Percentiles rank a stretch among this genome's conserved stretches.
Conservation (phyloP, 805 yeast genomes). For the Starmerella potacharoeniae region DNA sequence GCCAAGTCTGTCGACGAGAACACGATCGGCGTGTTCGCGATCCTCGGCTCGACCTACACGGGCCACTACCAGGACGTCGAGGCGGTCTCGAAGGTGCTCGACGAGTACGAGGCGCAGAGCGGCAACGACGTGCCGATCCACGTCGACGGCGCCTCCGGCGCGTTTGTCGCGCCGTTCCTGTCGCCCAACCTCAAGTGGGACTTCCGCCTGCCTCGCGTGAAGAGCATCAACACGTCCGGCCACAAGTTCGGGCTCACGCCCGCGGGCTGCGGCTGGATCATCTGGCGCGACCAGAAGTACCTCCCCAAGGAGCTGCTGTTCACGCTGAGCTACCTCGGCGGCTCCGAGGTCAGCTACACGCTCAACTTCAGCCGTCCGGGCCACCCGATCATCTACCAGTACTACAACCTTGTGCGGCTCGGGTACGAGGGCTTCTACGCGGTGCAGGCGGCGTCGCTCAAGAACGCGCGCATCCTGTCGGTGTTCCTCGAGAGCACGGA, state of each 20-base stretch:
- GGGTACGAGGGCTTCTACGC: constrained; percentile 64
- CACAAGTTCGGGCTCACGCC: constrained; percentile 87
- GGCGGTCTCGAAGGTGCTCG: constrained; percentile 50
- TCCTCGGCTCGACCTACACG: constrained; percentile 84
- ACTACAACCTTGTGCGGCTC: constrained; percentile 60
- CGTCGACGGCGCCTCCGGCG: constrained; percentile 92
- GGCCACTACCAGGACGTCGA: constrained; percentile 80
- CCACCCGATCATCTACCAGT: constrained; percentile 79
- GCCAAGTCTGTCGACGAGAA: constrained; percentile 69
- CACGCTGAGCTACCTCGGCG: constrained; percentile 74
- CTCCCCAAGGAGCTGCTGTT: constrained; percentile 66
- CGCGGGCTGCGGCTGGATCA: constrained; percentile 87
- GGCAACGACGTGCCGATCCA: constrained; percentile 71
- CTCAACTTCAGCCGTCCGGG: constrained; percentile 90
- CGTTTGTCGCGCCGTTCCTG: constrained; percentile 72
- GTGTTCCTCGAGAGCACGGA: constrained; percentile 51
- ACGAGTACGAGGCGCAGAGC: constrained; percentile 52
- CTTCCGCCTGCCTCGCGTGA: constrained; percentile 64
- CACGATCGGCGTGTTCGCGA: constrained; percentile 83
- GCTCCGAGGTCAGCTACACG: constrained; percentile 75
- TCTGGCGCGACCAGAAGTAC: constrained; percentile 57
- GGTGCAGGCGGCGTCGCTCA: constrained; percentile 49
- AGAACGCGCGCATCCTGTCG: constrained; percentile 59
- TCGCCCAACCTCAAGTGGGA: constrained; percentile 77
- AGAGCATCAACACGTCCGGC: constrained; percentile 79